Evolutionary conservation across 108 stramenopile species (phyloP).

Genomic region (Skeletonema potamos): DNA sequence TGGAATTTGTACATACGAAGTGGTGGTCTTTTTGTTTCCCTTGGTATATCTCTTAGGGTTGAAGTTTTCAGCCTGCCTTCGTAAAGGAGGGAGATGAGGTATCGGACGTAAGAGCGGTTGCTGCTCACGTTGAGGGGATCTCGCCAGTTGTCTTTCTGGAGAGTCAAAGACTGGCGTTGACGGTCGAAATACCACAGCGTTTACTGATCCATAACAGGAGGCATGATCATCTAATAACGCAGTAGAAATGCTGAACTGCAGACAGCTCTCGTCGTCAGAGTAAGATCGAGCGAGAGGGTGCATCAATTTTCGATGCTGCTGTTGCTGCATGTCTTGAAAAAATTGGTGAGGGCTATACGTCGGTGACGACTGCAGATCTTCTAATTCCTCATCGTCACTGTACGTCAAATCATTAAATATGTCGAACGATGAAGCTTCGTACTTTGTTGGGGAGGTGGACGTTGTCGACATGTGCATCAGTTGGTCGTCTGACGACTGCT

Average conservation of each 20-base stretch:
- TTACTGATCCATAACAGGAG: background rate
- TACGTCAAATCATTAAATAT: slow-evolving; percentile 41
- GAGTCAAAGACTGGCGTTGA: slow-evolving; percentile 7
- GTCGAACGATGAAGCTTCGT: slow-evolving; percentile 13
- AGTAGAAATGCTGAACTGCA: slow-evolving; percentile 29
- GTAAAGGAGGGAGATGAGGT: slow-evolving; percentile 6
- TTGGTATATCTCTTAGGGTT: background rate
- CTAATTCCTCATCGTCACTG: slow-evolving; percentile 36
- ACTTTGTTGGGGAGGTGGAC: background rate
- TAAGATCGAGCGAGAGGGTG: slow-evolving; percentile 24
- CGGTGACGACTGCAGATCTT: slow-evolving; percentile 4
- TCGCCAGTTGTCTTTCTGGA: background rate
- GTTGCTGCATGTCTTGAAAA: background rate
- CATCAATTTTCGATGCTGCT: slow-evolving; percentile 13
- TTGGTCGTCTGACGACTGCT: background rate
- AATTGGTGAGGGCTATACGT: background rate
- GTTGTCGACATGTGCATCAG: background rate
- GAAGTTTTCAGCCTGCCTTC: background rate
- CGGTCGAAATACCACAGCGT: slow-evolving; percentile 4
- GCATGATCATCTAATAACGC: background rate
- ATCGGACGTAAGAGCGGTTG: slow-evolving; percentile 2
- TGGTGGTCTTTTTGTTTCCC: background rate
- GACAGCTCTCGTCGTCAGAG: slow-evolving; percentile 26
- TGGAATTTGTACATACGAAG: background rate
- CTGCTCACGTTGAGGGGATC: background rate